These are phyloP conservation scores for Cornus kousa DNA, from an alignment of 148 eudicot species.

Conservation along the genomic window DNA sequence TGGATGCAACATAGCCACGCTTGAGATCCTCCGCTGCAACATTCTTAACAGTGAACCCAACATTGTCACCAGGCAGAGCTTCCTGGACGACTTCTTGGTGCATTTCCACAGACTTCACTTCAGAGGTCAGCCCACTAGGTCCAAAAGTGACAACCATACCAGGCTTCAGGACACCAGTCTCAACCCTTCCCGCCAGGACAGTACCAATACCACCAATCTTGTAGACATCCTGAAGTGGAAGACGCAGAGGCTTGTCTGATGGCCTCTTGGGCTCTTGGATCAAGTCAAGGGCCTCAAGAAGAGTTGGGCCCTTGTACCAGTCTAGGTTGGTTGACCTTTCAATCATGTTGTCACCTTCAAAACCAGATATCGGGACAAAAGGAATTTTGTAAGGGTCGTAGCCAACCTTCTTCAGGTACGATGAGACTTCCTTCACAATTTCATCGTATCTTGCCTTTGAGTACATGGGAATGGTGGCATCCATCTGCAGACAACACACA, in stretches of 20 bases:
- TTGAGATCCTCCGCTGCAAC: slow-evolving; percentile 13
- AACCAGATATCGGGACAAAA: no score
- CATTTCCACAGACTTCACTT: neutral
- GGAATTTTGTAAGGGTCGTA: slow-evolving; percentile 10
- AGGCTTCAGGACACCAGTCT: slow-evolving; percentile 9
- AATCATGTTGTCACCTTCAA: no score
- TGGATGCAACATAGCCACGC: slow-evolving; percentile 11
- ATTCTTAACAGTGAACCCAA: neutral
- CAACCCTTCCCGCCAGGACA: slow-evolving; percentile 13
- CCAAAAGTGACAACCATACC: no score
- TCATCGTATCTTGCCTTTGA: slow-evolving; percentile 17
- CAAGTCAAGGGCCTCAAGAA: slow-evolving; percentile 8
- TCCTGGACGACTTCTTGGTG: slow-evolving; percentile 5
- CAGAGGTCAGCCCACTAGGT: no score
- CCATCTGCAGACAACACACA: slow-evolving; percentile 4
- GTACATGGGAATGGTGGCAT: neutral
- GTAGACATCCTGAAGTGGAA: neutral
- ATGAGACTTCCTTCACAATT: slow-evolving; percentile 20
- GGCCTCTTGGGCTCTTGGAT: slow-evolving; percentile 17
- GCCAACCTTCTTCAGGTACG: slow-evolving; percentile 23
- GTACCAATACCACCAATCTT: slow-evolving; percentile 17
- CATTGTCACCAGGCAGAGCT: neutral
- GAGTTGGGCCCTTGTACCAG: slow-evolving; percentile 15
- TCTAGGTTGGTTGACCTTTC: slow-evolving; percentile 17
- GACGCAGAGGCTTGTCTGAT: neutral